A percentile compares a stretch with the other conserved stretches of the same genome.
Evolutionary conservation across 129 eudicot genomes (phyloP).

Genomic region (Tagetes erecta): DNA sequence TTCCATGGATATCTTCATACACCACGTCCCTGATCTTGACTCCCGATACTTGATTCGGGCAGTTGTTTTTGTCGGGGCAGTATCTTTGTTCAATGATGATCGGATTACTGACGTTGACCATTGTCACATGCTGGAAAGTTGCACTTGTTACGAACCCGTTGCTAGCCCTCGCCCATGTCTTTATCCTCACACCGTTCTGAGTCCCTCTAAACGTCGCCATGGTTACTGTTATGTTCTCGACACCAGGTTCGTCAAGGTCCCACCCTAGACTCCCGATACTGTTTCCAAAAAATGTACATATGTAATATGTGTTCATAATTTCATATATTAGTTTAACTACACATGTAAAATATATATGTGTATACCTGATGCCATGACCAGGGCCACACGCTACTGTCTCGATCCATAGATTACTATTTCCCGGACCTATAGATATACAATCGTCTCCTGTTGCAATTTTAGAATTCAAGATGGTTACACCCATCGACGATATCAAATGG

Average conservation of each 20-base stretch:
- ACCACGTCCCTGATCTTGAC: slow-evolving; percentile 13
- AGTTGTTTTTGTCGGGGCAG: slow-evolving; percentile 38
- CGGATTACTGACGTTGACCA: slow-evolving; percentile 48
- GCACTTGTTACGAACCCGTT: slow-evolving; percentile 42
- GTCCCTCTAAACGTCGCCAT: slow-evolving; percentile 35
- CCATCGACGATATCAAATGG: slow-evolving; percentile 40
- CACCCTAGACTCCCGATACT: slow-evolving; percentile 58
- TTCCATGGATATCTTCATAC: slow-evolving; percentile 19
- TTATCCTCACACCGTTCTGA: slow-evolving; percentile 54
- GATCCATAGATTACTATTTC: slow-evolving; percentile 48
- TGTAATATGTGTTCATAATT: background rate
- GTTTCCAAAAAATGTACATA: background rate
- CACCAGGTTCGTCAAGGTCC: slow-evolving; percentile 44
- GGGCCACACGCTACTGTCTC: slow-evolving; percentile 54
- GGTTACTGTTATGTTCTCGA: slow-evolving; percentile 50
- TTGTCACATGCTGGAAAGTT: slow-evolving; percentile 34
- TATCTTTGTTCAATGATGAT: slow-evolving; percentile 50
- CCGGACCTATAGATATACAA: slow-evolving; percentile 64
- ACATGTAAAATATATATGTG: background rate
- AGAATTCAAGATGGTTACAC: slow-evolving; percentile 43
- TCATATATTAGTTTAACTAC: background rate
- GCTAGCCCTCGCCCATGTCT: slow-evolving; percentile 51
- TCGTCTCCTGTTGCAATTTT: slow-evolving; percentile 57
- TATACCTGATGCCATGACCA: slow-evolving; percentile 65
- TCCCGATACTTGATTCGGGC: slow-evolving; percentile 35